phyloP scores from a whole-genome alignment of 768 basidiomycete genomes.

The Sarcodon aspratus region DNA sequence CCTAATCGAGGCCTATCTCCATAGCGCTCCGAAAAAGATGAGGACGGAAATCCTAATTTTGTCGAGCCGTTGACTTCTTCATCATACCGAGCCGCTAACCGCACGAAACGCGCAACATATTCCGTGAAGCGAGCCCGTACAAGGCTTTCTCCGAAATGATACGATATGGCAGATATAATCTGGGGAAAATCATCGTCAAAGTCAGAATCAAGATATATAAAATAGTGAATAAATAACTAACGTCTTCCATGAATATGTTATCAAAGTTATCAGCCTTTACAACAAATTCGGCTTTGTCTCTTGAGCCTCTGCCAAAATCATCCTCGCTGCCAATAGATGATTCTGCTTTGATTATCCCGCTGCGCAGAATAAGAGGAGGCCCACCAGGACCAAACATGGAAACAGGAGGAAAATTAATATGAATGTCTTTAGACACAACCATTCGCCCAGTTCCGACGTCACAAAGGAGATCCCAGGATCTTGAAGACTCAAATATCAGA shows the following conservation, averaged over 20 bases:
- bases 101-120: conserved; percentile 78
- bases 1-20: conserved; percentile 47
- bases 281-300: conserved; percentile 38
- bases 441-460: conserved; percentile 85
- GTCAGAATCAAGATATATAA: background rate
- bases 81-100: conserved; percentile 85
- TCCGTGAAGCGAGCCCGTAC: conserved; percentile 87
- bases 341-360: conserved; percentile 57
- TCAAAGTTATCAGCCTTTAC: conserved; percentile 58
- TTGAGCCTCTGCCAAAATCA: conserved; percentile 52
- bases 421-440: conserved; percentile 78
- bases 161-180: conserved; percentile 81
- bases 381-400: background rate
- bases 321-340: conserved; percentile 54
- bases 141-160: conserved; percentile 83
- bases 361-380: conserved; percentile 38
- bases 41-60: conserved; percentile 59
- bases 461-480: conserved; percentile 88
- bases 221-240: conserved; percentile 27
- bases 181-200: conserved; percentile 16
- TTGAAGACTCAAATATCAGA: conserved; percentile 84
- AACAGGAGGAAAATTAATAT: conserved; percentile 21
- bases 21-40: conserved; percentile 34
- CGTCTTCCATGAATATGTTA: conserved; percentile 89
- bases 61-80: conserved; percentile 68